phyloP scores from a whole-genome alignment of 176 grass and related monocot species.

The Triticum aestivum region IWGSC_CS_RefSeq_v2.1 NC_057802.1:431299462-431299961 shows the following conservation, averaged over 20 bases:
- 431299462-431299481: neutral
- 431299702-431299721: slow-evolving; percentile 35
- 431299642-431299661: slow-evolving; percentile 26
- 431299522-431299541: slow-evolving; percentile 93
- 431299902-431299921: slow-evolving; percentile 34
- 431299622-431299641: slow-evolving; percentile 39
- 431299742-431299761: slow-evolving; percentile 98
- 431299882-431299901: slow-evolving; percentile 36
- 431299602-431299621: slow-evolving; percentile 31
- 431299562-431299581: slow-evolving; percentile 99
- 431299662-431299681: slow-evolving; percentile 17
- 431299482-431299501: neutral
- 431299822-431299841: slow-evolving; percentile 31
- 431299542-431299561: slow-evolving; percentile 98
- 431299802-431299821: slow-evolving; percentile 34
- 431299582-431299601: slow-evolving; percentile 70
- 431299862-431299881: slow-evolving; percentile 34
- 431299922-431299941: neutral
- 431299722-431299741: slow-evolving; percentile 94
- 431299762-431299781: slow-evolving; percentile 99
- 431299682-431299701: slow-evolving; percentile 21
- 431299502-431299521: slow-evolving; percentile 44
- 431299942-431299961: slow-evolving; percentile 30
- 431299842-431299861: slow-evolving; percentile 28
- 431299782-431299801: slow-evolving; percentile 99